Conservation (phyloP, 73 alveolate genomes). For the Paramecium pentaurelia region DNA sequence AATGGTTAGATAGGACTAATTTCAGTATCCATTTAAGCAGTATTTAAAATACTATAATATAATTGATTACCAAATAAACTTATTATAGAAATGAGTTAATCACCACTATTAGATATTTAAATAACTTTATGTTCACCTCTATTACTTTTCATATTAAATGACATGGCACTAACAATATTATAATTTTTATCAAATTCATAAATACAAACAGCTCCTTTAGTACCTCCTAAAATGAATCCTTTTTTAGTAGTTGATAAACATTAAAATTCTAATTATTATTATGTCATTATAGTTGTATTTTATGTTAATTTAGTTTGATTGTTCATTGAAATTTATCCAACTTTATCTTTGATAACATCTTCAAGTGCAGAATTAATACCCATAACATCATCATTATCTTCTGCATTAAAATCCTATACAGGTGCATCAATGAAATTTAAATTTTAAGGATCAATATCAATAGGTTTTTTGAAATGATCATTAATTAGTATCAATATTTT, state of each 20-base stretch:
- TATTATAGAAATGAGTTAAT: slow-evolving; percentile 41
- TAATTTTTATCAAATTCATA: slow-evolving; percentile 57
- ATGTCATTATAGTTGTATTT: background rate
- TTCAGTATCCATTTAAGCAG: slow-evolving; percentile 52
- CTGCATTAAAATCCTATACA: slow-evolving; percentile 45
- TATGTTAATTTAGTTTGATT: slow-evolving; percentile 28
- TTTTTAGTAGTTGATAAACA: slow-evolving; percentile 50
- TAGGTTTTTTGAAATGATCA: slow-evolving; percentile 51
- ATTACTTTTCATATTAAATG: slow-evolving; percentile 49
- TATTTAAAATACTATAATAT: background rate
- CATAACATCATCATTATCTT: slow-evolving; percentile 54
- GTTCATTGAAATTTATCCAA: background rate
- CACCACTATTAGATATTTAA: slow-evolving; percentile 39
- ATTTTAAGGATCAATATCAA: slow-evolving; percentile 55
- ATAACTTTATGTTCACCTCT: slow-evolving; percentile 57
- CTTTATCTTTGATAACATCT: slow-evolving; percentile 52
- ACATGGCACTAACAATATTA: slow-evolving; percentile 38
- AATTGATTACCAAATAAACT: slow-evolving; percentile 36
- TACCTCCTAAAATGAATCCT: slow-evolving; percentile 60
- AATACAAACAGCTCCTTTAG: slow-evolving; percentile 50
- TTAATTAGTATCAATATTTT: slow-evolving; percentile 27
- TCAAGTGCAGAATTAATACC: slow-evolving; percentile 51
- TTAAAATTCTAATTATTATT: slow-evolving; percentile 36
- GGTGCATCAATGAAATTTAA: slow-evolving; percentile 60
- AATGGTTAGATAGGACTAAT: slow-evolving; percentile 50